These are phyloP conservation scores for Phytophthora uliginosa DNA, from an alignment of 352 stramenopile species.

Conservation along the genomic window DNA sequence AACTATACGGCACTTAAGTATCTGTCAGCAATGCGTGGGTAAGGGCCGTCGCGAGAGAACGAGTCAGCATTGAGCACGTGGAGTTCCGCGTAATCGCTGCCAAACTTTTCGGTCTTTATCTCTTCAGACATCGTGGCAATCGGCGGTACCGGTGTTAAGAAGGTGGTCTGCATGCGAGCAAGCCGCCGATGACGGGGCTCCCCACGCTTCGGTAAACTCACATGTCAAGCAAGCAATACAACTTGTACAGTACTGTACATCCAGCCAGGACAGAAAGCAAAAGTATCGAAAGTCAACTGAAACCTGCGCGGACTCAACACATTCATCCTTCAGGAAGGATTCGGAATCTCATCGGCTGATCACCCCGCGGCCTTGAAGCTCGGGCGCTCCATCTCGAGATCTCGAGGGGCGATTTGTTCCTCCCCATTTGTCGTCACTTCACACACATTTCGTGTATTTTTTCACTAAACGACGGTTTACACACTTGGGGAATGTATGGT, in stretches of 20 bases:
- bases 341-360: constrained; percentile 22
- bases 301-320: constrained; percentile 11
- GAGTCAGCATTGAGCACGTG: constrained; percentile 10
- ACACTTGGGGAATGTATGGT: constrained; percentile 27
- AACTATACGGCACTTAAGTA: not conserved
- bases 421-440: constrained; percentile 1
- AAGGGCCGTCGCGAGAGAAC: not conserved
- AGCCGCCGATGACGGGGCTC: constrained; percentile 33
- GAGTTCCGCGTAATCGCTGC: constrained; percentile 17
- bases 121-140: constrained; percentile 8
- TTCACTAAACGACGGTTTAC: not conserved
- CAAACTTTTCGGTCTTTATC: not conserved
- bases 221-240: constrained; percentile 2
- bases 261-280: not conserved
- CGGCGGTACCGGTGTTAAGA: constrained; percentile 25
- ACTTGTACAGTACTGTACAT: not conserved
- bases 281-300: constrained; percentile 10
- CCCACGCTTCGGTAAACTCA: constrained; percentile 27
- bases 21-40: constrained; percentile 2
- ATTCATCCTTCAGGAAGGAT: constrained; percentile 17
- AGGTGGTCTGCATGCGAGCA: constrained; percentile 34
- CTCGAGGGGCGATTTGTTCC: not conserved
- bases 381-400: too few relatives aligned
- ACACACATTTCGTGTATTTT: not conserved
- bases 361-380: constrained; percentile 17